Percentiles rank a stretch among this genome's conserved stretches.
Evolutionary conservation across 352 stramenopile species (phyloP).

Genomic region (Globisporangium paroecandrum): DNA sequence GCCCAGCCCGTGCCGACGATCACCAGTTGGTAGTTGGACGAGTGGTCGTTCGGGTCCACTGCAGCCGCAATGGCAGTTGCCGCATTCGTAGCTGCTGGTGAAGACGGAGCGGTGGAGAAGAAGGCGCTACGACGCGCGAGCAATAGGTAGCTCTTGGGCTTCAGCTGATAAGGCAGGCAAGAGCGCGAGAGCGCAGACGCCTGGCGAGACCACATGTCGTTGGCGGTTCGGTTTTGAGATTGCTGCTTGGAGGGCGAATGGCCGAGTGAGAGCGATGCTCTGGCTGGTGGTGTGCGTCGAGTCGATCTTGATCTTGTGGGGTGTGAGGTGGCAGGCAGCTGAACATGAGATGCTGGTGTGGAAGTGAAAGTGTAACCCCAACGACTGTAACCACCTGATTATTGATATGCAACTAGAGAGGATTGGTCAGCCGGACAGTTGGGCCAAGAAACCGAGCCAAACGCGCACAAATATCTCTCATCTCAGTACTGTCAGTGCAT

Average conservation of each 20-base stretch:
- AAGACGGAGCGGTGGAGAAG: neutral
- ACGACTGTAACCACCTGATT: neutral
- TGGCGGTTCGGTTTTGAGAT: neutral
- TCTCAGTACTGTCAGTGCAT: no score
- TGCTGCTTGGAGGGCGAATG: neutral
- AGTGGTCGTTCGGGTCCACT: conserved; percentile 12
- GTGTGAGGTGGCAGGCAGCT: neutral
- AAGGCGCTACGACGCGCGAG: neutral
- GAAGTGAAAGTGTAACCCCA: neutral
- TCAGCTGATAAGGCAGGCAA: neutral
- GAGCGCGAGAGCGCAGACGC: neutral
- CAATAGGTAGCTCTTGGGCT: neutral
- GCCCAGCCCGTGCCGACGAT: conserved; percentile 80
- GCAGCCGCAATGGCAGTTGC: neutral
- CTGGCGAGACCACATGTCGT: neutral
- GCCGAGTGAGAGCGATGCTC: neutral
- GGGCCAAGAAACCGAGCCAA: no score
- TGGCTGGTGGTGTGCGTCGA: neutral
- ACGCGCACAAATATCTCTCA: no score
- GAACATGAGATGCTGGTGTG: neutral
- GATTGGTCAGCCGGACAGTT: no score
- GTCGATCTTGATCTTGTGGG: neutral
- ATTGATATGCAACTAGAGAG: no score
- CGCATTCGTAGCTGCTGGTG: neutral
- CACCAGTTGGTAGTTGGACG: conserved; percentile 65